Conservation (phyloP, 371 early-diverging fungal species). For the Coemansia sp. region DNA sequence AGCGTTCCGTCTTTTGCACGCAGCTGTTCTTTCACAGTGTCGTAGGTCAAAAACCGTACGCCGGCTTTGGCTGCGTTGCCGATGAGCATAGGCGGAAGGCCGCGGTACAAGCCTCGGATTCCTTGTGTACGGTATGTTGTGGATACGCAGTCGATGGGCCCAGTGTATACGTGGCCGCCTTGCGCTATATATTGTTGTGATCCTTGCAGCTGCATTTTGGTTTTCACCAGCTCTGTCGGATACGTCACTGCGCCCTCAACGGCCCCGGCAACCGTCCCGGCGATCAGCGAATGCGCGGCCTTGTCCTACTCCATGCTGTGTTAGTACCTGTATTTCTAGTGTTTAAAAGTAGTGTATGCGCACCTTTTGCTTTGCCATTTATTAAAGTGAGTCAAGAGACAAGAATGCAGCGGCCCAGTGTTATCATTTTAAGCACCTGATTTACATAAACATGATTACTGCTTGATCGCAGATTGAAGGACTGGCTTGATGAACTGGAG, state of each 20-base stretch:
- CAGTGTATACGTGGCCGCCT: constrained; percentile 57
- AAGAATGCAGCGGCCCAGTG: neutral
- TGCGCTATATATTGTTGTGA: constrained; percentile 38
- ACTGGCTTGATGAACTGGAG: no score
- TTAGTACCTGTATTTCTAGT: no score
- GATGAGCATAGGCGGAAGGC: constrained; percentile 80
- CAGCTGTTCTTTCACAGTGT: constrained; percentile 72
- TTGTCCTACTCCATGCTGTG: constrained; percentile 6
- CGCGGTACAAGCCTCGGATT: constrained; percentile 71
- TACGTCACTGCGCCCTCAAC: constrained; percentile 86
- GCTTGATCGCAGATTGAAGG: no score
- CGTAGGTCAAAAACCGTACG: constrained; percentile 86
- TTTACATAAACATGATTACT: no score
- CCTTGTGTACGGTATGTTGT: constrained; percentile 69
- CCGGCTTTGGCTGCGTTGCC: constrained; percentile 91
- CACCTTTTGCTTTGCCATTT: neutral
- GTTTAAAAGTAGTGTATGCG: neutral
- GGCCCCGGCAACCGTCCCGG: constrained; percentile 85
- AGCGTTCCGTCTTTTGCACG: constrained; percentile 70
- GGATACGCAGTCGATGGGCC: constrained; percentile 76
- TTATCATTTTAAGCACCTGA: no score
- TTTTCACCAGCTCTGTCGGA: constrained; percentile 92
- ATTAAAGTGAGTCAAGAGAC: neutral
- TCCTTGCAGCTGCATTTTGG: constrained; percentile 85
- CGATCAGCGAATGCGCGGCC: constrained; percentile 58